These are phyloP conservation scores for Steccherinum ochraceum DNA, from an alignment of 768 basidiomycete species.

Conservation along the genomic window DNA sequence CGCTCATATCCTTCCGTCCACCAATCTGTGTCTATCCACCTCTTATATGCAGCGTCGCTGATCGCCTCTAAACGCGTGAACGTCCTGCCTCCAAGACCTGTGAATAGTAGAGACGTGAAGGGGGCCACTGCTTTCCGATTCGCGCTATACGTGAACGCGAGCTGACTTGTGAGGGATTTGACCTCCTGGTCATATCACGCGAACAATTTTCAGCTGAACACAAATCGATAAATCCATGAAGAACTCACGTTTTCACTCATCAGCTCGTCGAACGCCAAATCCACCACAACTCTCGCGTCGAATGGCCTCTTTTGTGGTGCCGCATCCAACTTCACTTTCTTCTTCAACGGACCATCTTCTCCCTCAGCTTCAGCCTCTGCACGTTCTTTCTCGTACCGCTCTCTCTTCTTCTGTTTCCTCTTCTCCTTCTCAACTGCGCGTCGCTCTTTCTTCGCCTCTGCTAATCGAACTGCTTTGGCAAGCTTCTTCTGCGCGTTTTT, in stretches of 20 bases:
- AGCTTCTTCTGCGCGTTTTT: conserved; percentile 77
- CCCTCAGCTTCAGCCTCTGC: conserved; percentile 56
- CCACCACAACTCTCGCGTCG: conserved; percentile 68
- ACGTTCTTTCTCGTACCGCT: conserved; percentile 52
- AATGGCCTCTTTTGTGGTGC: conserved; percentile 21
- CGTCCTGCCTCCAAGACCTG: conserved; percentile 73
- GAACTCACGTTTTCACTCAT: conserved; percentile 85
- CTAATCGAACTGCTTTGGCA: conserved; percentile 61
- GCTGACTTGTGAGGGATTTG: conserved; percentile 80
- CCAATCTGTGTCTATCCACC: conserved; percentile 84
- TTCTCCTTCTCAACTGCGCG: conserved; percentile 72
- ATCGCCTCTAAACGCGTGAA: conserved; percentile 56
- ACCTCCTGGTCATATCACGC: conserved; percentile 63
- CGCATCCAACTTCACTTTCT: conserved; percentile 28
- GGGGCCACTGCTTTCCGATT: conserved; percentile 71
- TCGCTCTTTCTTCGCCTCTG: conserved; percentile 64
- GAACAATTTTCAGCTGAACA: not conserved
- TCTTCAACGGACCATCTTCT: conserved; percentile 30
- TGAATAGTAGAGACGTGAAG: conserved; percentile 69
- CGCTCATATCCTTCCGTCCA: conserved; percentile 69
- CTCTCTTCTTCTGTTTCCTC: conserved; percentile 66
- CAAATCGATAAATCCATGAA: not conserved
- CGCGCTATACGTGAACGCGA: conserved; percentile 86
- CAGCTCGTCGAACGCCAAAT: conserved; percentile 87
- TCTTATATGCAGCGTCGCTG: conserved; percentile 60